These are phyloP conservation scores for Coniochaeta hoffmannii DNA, from an alignment of 2,329 filamentous ascomycete genomes.

Conservation along the genomic window DNA sequence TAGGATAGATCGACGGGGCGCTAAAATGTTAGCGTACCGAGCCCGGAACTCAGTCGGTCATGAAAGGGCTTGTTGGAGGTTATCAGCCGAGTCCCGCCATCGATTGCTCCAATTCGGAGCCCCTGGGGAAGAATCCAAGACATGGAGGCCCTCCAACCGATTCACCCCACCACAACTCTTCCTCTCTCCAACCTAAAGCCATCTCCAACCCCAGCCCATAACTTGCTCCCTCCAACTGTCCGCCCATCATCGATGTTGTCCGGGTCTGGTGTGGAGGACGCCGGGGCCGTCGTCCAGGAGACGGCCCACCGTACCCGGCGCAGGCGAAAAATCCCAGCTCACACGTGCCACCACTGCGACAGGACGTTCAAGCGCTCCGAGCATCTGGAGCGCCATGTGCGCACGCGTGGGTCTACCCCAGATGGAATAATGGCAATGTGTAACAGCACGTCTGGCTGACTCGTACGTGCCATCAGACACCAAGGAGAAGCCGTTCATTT, in stretches of 20 bases:
- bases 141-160: no score
- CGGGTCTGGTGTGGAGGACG: neutral
- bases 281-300: neutral
- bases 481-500: constrained; percentile 39
- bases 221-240: neutral
- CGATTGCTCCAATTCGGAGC: neutral
- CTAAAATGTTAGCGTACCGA: neutral
- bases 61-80: neutral
- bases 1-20: neutral
- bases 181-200: neutral
- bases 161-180: neutral
- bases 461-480: constrained; percentile 25
- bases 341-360: constrained; percentile 30
- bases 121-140: no score
- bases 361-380: constrained; percentile 34
- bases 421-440: neutral
- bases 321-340: neutral
- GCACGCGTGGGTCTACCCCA: constrained; percentile 30
- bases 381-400: constrained; percentile 36
- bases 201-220: neutral
- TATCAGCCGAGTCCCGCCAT: neutral
- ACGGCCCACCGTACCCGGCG: neutral
- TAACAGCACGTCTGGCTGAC: neutral
- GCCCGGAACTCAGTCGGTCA: neutral
- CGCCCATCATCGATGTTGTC: neutral